phyloP scores from a whole-genome alignment of 2,329 filamentous ascomycete genomes.

The Alternaria sp. region DNA sequence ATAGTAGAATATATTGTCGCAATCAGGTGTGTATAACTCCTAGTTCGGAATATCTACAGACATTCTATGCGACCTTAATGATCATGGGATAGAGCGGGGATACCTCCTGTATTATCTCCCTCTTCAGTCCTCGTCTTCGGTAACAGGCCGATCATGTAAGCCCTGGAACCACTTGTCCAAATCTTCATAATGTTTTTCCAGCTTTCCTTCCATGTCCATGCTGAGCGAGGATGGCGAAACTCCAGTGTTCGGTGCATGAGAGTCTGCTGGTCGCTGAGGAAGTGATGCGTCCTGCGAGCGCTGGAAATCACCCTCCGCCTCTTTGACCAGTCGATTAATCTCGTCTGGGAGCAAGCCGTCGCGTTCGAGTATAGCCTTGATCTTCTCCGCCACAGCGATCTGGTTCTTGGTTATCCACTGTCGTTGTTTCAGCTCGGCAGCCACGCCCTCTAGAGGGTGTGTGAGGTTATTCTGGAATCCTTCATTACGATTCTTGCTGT shows the following conservation, averaged over 20 bases:
- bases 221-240: not conserved
- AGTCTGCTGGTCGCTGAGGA: not conserved
- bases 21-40: too few relatives aligned
- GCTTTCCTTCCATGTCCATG: not conserved
- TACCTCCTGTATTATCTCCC: too few relatives aligned
- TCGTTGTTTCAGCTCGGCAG: not conserved
- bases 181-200: not conserved
- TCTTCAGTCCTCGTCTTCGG: too few relatives aligned
- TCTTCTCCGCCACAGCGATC: not conserved
- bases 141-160: not conserved
- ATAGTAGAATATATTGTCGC: too few relatives aligned
- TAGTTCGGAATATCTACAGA: too few relatives aligned
- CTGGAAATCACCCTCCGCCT: not conserved
- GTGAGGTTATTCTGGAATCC: not conserved
- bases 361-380: not conserved
- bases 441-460: not conserved
- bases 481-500: not conserved
- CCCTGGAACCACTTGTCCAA: not conserved
- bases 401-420: not conserved
- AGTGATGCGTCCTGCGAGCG: not conserved
- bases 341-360: not conserved
- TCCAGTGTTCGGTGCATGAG: fast-evolving
- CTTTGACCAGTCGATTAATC: not conserved
- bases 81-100: too few relatives aligned
- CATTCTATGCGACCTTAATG: too few relatives aligned